A percentile compares a stretch with the other conserved stretches of the same genome.
Evolutionary conservation across 495 filamentous ascomycete genomes (phyloP).

Genomic region (Trichodelitschia bisporula): DNA sequence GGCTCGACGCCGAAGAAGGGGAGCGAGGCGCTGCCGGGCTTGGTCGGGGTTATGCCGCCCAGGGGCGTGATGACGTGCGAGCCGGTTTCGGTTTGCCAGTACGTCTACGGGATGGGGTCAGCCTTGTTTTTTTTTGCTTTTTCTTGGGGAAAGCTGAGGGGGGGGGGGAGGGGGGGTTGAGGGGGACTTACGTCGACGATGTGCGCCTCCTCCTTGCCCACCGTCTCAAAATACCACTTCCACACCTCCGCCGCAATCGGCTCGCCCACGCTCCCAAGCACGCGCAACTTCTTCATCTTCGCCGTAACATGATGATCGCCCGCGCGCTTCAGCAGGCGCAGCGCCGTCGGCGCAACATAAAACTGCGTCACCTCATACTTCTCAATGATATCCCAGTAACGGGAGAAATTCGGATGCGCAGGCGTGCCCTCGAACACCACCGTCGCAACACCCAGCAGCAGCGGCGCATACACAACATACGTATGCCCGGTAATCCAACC

Average conservation of each 20-base stretch:
- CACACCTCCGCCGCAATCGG: slow-evolving; percentile 96
- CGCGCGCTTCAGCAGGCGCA: slow-evolving; percentile 82
- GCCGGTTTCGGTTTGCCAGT: slow-evolving; percentile 99
- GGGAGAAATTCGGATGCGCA: slow-evolving; percentile 89
- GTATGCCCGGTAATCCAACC: slow-evolving; percentile 99
- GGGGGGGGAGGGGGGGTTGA: neutral
- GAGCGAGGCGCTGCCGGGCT: slow-evolving; percentile 51
- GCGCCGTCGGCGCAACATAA: slow-evolving; percentile 89
- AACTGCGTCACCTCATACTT: slow-evolving; percentile 92
- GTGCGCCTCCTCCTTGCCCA: slow-evolving; percentile 83
- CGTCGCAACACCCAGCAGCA: slow-evolving; percentile 77
- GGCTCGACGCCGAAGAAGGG: slow-evolving; percentile 98
- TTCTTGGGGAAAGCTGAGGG: slow-evolving; percentile 1
- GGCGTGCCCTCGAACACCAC: slow-evolving; percentile 99
- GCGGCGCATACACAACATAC: slow-evolving; percentile 91
- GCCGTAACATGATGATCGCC: slow-evolving; percentile 77
- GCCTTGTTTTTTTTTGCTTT: neutral
- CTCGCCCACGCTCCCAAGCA: slow-evolving; percentile 92
- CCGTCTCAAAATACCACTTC: slow-evolving; percentile 98
- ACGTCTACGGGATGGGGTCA: slow-evolving; percentile 39
- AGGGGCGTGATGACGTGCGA: slow-evolving; percentile 73
- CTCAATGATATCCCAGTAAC: slow-evolving; percentile 96
- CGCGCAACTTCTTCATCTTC: slow-evolving; percentile 68
- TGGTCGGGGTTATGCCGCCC: slow-evolving; percentile 51
- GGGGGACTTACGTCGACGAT: slow-evolving; percentile 62